A percentile compares a stretch with the other conserved stretches of the same genome.
These are phyloP conservation scores for Metarhizium album DNA, from an alignment of 2,329 filamentous ascomycete species.

Conservation along the genomic window DNA sequence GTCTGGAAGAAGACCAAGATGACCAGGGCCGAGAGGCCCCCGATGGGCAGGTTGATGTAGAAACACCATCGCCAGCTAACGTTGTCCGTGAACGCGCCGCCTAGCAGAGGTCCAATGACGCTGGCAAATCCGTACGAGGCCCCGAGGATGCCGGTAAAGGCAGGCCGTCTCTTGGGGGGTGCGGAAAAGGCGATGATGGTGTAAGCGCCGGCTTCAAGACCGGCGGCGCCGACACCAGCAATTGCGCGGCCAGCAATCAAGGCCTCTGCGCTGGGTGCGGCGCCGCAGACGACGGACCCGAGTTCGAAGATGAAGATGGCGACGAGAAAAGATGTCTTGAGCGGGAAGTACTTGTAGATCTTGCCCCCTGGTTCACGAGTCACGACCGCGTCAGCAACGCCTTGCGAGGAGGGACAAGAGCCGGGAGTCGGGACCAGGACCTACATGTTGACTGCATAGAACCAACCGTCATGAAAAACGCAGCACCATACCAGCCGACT, in stretches of 20 bases:
- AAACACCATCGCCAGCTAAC: conserved; percentile 30
- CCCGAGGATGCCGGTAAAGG: conserved; percentile 27
- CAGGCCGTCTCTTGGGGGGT: conserved; percentile 23
- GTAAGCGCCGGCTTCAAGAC: conserved; percentile 36
- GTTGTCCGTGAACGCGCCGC: conserved; percentile 26
- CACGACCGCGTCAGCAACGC: conserved; percentile 29
- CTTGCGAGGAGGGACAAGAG: not conserved
- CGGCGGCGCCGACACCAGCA: conserved; percentile 33
- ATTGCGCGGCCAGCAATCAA: conserved; percentile 41
- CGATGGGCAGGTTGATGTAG: conserved; percentile 29
- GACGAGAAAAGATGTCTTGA: conserved; percentile 37
- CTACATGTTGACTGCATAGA: conserved; percentile 33
- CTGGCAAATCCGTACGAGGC: conserved; percentile 25
- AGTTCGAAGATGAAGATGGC: conserved; percentile 42
- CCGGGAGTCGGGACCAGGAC: conserved; percentile 11
- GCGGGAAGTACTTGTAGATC: conserved; percentile 39
- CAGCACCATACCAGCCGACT: conserved; percentile 49
- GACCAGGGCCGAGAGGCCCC: conserved; percentile 22
- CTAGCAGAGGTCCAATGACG: conserved; percentile 26
- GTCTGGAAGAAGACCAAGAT: conserved; percentile 32
- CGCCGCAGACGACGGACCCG: conserved; percentile 39
- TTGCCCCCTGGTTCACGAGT: conserved; percentile 38
- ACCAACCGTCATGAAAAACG: conserved; percentile 39
- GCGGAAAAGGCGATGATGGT: conserved; percentile 37
- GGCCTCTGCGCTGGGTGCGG: conserved; percentile 33